Percentiles rank a stretch among this genome's conserved stretches.
Evolutionary conservation across 345 rosid genomes (phyloP).

Genomic region (Melaleuca alternifolia): DNA sequence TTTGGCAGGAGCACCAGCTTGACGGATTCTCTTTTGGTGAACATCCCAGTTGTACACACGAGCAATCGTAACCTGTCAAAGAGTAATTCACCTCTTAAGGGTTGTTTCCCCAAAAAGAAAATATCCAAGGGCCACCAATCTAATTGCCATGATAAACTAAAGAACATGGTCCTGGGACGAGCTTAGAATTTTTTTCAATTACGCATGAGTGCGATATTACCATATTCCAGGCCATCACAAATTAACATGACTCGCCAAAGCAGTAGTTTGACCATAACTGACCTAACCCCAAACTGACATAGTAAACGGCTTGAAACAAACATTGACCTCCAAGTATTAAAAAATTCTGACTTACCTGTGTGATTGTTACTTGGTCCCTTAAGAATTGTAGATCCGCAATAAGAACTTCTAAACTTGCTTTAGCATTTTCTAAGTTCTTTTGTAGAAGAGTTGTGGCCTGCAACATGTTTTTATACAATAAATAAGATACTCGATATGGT

Average conservation of each 20-base stretch:
- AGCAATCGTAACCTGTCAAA: slow-evolving; percentile 66
- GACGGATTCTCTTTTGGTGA: slow-evolving; percentile 69
- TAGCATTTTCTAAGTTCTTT: slow-evolving; percentile 87
- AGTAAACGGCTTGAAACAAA: neutral
- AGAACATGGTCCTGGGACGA: neutral
- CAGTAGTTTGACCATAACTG: neutral
- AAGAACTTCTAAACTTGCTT: slow-evolving; percentile 90
- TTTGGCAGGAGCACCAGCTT: slow-evolving; percentile 31
- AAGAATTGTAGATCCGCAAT: slow-evolving; percentile 81
- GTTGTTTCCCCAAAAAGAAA: neutral
- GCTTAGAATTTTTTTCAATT: too few relatives aligned
- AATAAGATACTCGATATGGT: neutral
- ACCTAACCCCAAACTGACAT: neutral
- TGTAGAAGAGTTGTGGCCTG: slow-evolving; percentile 73
- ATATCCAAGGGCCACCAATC: neutral
- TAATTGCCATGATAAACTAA: neutral
- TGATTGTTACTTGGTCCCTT: slow-evolving; percentile 93
- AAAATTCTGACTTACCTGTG: slow-evolving; percentile 41
- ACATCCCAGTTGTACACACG: slow-evolving; percentile 92
- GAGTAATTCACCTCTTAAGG: neutral
- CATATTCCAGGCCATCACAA: neutral
- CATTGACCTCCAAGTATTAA: neutral
- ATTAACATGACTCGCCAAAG: neutral
- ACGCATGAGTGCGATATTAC: neutral
- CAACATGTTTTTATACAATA: slow-evolving; percentile 6